These are phyloP conservation scores for Cladorrhinum sp. DNA, from an alignment of 2,329 filamentous ascomycete species.

Conservation along the genomic window DNA sequence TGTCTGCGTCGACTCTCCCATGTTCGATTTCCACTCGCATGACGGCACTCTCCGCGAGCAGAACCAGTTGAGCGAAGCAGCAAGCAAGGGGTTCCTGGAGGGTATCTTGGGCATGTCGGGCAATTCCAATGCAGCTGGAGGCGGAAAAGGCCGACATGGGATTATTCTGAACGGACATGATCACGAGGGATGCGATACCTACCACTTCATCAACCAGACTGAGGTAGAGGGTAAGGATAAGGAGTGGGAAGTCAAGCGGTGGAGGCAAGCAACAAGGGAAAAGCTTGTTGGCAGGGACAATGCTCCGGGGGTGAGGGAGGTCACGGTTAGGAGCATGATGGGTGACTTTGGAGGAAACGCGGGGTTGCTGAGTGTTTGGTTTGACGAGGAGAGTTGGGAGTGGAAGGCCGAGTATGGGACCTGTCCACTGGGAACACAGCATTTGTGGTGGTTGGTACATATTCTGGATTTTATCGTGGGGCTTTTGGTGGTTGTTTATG, in stretches of 20 bases:
- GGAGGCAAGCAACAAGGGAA: slow-evolving; percentile 42
- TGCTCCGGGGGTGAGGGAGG: slow-evolving; percentile 71
- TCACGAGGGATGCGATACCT: slow-evolving; percentile 88
- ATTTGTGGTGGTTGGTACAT: slow-evolving; percentile 92
- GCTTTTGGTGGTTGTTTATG: slow-evolving; percentile 26
- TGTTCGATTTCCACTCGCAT: slow-evolving; percentile 71
- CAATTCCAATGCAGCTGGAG: slow-evolving; percentile 53
- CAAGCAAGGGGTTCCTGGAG: slow-evolving; percentile 73
- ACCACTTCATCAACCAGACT: slow-evolving; percentile 73
- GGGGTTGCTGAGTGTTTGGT: slow-evolving; percentile 86
- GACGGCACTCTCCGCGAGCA: slow-evolving; percentile 80
- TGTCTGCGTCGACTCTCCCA: slow-evolving; percentile 78
- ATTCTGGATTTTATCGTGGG: slow-evolving; percentile 59
- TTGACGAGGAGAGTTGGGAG: slow-evolving; percentile 66
- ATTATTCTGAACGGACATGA: slow-evolving; percentile 91
- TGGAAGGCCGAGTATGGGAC: slow-evolving; percentile 81
- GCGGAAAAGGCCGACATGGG: slow-evolving; percentile 67
- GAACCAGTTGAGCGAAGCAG: slow-evolving; percentile 76
- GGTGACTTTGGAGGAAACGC: slow-evolving; percentile 91
- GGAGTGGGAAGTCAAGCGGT: slow-evolving; percentile 50
- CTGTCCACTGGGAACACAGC: slow-evolving; percentile 79
- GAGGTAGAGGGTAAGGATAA: slow-evolving; percentile 31
- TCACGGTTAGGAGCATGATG: slow-evolving; percentile 98
- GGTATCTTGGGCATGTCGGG: slow-evolving; percentile 77
- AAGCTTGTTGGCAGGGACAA: slow-evolving; percentile 42